Evolutionary conservation across 768 basidiomycete genomes (phyloP).

Genomic region (Panaeolus cyanescens): DNA sequence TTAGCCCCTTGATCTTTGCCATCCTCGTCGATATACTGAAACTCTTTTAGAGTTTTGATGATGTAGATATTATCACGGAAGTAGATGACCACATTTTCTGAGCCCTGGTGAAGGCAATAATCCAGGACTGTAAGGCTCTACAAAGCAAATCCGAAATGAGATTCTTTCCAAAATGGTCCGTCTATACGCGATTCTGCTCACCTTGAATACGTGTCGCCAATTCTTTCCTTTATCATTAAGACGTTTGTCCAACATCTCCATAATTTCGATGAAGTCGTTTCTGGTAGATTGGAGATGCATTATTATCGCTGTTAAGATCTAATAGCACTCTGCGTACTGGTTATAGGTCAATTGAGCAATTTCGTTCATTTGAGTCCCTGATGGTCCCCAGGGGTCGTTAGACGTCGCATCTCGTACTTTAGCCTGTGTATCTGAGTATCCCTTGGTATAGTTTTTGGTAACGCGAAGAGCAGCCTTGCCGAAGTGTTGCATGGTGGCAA

Average conservation of each 20-base stretch:
- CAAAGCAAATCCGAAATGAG: neutral
- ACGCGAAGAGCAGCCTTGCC: constrained; percentile 85
- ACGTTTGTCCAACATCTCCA: constrained; percentile 99
- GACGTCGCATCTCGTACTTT: constrained; percentile 97
- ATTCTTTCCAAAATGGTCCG: neutral
- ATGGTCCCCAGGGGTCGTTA: constrained; percentile 98
- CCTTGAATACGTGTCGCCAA: constrained; percentile 99
- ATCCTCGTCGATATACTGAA: constrained; percentile 94
- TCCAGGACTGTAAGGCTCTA: constrained; percentile 92
- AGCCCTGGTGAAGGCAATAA: constrained; percentile 94
- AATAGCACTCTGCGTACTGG: constrained; percentile 53
- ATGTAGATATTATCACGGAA: constrained; percentile 97
- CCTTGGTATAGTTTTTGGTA: constrained; percentile 94
- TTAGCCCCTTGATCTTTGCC: constrained; percentile 99
- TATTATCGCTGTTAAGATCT: neutral
- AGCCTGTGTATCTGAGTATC: constrained; percentile 92
- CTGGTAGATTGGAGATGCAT: constrained; percentile 31
- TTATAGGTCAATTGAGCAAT: constrained; percentile 96
- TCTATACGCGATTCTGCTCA: constrained; percentile 26
- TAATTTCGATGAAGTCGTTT: constrained; percentile 97
- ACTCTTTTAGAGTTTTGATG: constrained; percentile 98
- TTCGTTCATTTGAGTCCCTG: constrained; percentile 99
- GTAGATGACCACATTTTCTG: constrained; percentile 98
- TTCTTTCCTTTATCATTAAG: constrained; percentile 99
- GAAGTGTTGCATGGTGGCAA: constrained; percentile 66